Evolutionary conservation across 495 filamentous ascomycete genomes (phyloP).

Genomic region (Friedmanniomyces endolithicus): DNA sequence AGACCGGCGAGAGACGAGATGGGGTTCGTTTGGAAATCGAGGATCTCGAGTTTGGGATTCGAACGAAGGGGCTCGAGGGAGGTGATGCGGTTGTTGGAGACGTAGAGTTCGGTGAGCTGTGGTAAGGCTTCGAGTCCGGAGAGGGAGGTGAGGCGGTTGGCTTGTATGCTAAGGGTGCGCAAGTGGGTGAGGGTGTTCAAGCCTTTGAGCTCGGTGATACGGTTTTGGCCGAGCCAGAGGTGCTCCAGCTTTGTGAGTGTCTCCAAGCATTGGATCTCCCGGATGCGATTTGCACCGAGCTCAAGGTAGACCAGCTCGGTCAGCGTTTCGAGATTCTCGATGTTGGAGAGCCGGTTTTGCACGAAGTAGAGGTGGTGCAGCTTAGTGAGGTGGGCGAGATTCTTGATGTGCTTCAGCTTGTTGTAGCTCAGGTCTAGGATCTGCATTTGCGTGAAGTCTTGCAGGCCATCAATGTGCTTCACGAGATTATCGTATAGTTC

Average conservation of each 20-base stretch:
- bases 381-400: slow-evolving; percentile 63
- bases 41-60: slow-evolving; percentile 53
- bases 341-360: slow-evolving; percentile 80
- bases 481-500: slow-evolving; percentile 99
- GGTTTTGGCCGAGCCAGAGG: slow-evolving; percentile 97
- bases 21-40: slow-evolving; percentile 87
- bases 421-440: slow-evolving; percentile 92
- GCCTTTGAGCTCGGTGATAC: slow-evolving; percentile 74
- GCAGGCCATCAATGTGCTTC: slow-evolving; percentile 70
- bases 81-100: slow-evolving; percentile 91
- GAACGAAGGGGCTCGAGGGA: slow-evolving; percentile 61
- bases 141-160: slow-evolving; percentile 80
- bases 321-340: slow-evolving; percentile 73
- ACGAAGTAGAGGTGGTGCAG: slow-evolving; percentile 85
- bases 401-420: slow-evolving; percentile 97
- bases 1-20: slow-evolving; percentile 63
- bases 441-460: slow-evolving; percentile 58
- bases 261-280: slow-evolving; percentile 81
- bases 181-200: slow-evolving; percentile 63
- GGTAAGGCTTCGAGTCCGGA: slow-evolving; percentile 57
- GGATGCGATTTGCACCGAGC: slow-evolving; percentile 80
- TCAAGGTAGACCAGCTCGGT: slow-evolving; percentile 68
- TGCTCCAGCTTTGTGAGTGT: slow-evolving; percentile 62
- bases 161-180: slow-evolving; percentile 87
- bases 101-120: slow-evolving; percentile 89